A percentile compares a stretch with the other conserved stretches of the same genome.
Conservation (phyloP, 306 rosid species). For the Quercus mongolica region DNA sequence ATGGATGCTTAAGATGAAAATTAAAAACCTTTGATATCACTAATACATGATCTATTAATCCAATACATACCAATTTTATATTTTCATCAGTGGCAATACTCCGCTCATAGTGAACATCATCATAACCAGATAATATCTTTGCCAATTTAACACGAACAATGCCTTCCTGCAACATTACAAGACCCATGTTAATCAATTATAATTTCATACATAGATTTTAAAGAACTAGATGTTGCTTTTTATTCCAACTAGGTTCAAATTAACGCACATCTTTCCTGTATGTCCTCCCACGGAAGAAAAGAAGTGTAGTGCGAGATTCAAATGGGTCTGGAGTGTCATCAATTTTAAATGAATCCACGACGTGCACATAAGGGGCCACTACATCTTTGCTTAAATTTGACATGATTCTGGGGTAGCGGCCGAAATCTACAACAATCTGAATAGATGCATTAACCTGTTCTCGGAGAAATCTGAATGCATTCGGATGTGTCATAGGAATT, state of each 20-base stretch:
- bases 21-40: constrained; percentile 3
- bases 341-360: constrained; percentile 73
- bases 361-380: constrained; percentile 89
- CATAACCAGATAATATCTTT: constrained; percentile 62
- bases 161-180: constrained; percentile 72
- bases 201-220: background rate
- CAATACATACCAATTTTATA: constrained; percentile 68
- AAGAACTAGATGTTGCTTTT: background rate
- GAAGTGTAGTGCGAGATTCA: constrained; percentile 67
- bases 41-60: constrained; percentile 7
- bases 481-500: constrained; percentile 94
- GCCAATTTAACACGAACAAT: constrained; percentile 81
- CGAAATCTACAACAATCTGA: constrained; percentile 96
- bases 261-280: constrained; percentile 80
- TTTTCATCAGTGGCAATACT: constrained; percentile 82
- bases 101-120: constrained; percentile 82
- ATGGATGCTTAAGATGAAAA: background rate
- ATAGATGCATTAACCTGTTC: constrained; percentile 67
- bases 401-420: constrained; percentile 72
- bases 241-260: constrained; percentile 13
- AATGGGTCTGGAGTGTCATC: constrained; percentile 76
- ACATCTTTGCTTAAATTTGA: constrained; percentile 88
- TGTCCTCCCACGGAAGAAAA: constrained; percentile 88
- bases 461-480: constrained; percentile 92
- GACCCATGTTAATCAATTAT: constrained; percentile 20